These are phyloP conservation scores for Skeletonema costatum DNA, from an alignment of 108 stramenopile species.

Conservation along the genomic window DNA sequence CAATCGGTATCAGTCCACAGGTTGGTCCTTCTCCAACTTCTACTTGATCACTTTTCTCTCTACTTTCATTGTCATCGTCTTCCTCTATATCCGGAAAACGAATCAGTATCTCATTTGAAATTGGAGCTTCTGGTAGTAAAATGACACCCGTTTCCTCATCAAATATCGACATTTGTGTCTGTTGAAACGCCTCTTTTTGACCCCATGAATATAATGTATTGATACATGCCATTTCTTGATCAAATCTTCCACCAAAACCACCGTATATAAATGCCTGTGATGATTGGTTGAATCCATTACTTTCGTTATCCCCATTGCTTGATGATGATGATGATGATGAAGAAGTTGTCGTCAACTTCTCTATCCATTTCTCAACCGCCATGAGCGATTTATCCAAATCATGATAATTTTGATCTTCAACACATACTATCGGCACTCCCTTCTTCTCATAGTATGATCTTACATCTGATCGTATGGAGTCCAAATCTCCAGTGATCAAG, in stretches of 20 bases:
- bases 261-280: slow-evolving; percentile 60
- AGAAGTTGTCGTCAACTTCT: slow-evolving; percentile 38
- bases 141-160: slow-evolving; percentile 77
- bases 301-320: not conserved
- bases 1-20: slow-evolving; percentile 81
- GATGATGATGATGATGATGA: not conserved
- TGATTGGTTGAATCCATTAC: not conserved
- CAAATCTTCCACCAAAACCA: slow-evolving; percentile 88
- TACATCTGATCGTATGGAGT: slow-evolving; percentile 79
- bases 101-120: slow-evolving; percentile 51
- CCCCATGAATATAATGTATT: slow-evolving; percentile 76
- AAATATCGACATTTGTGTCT: slow-evolving; percentile 60
- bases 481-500: slow-evolving; percentile 92
- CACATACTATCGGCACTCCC: slow-evolving; percentile 56
- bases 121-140: slow-evolving; percentile 49
- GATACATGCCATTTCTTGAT: slow-evolving; percentile 87
- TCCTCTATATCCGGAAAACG: slow-evolving; percentile 29
- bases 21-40: slow-evolving; percentile 76
- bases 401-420: slow-evolving; percentile 82
- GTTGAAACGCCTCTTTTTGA: slow-evolving; percentile 27
- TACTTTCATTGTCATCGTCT: not conserved
- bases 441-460: slow-evolving; percentile 60
- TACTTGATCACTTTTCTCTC: not conserved
- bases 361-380: slow-evolving; percentile 47
- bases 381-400: slow-evolving; percentile 83